These are phyloP conservation scores for Diplodia mutila DNA, from an alignment of 2,329 filamentous ascomycete genomes.

Conservation along the genomic window DNA sequence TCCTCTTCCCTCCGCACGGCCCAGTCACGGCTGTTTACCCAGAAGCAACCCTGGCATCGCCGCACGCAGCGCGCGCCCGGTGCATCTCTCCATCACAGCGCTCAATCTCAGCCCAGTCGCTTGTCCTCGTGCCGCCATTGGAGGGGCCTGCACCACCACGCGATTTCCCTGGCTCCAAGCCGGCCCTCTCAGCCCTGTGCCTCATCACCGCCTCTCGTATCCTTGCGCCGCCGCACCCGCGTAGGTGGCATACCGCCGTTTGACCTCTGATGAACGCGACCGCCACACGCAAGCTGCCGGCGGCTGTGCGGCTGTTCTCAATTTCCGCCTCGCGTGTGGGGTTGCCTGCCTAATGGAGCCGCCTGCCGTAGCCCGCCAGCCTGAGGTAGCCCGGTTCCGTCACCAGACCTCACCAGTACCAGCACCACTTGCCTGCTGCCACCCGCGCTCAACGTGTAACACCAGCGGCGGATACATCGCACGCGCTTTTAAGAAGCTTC, in stretches of 20 bases:
- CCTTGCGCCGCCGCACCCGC: not conserved
- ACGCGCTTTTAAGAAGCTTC: not conserved
- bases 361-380: not conserved
- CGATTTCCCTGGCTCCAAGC: not conserved
- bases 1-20: not conserved
- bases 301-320: constrained; percentile 14
- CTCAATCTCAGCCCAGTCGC: not conserved
- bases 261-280: not conserved
- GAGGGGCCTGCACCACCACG: not conserved
- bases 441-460: not conserved
- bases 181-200: not conserved
- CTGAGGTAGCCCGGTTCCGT: not conserved
- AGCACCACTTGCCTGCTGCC: not conserved
- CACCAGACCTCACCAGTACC: not conserved
- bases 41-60: not conserved
- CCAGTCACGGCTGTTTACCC: constrained; percentile 3
- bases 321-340: constrained; percentile 13
- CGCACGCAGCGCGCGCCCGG: not conserved
- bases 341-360: constrained; percentile 9
- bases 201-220: constrained; percentile 21
- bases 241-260: not conserved
- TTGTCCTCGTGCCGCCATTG: not conserved
- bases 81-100: constrained; percentile 1
- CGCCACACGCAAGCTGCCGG: not conserved
- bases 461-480: not conserved